Percentiles rank a stretch among this genome's conserved stretches.
Conservation (phyloP, 2,329 filamentous ascomycete genomes). For the Fusarium sp. region DNA sequence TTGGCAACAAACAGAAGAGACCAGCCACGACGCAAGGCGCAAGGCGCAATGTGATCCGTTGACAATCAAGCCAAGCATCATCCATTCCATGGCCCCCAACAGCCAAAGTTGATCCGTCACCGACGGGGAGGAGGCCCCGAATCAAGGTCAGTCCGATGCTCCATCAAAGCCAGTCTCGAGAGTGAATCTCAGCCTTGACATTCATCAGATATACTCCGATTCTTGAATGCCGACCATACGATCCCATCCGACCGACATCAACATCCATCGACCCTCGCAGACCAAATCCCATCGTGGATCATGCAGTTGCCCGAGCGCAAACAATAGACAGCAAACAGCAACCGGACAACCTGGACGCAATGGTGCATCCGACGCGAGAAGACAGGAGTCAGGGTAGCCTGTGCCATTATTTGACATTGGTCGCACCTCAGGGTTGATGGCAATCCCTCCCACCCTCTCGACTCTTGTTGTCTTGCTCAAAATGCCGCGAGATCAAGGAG, state of each 20-base stretch:
- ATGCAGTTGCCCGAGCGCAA: not conserved
- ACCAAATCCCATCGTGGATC: not conserved
- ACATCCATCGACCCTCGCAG: not conserved
- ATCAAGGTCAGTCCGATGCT: too few species aligned
- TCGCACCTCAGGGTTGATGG: not conserved
- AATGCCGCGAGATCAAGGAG: too few species aligned
- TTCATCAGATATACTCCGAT: not conserved
- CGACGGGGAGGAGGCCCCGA: not conserved
- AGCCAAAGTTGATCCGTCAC: not conserved
- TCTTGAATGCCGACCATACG: too few species aligned
- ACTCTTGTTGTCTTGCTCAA: not conserved
- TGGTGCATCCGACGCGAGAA: not conserved
- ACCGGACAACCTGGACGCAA: not conserved
- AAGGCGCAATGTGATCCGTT: too few species aligned
- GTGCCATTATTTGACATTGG: not conserved
- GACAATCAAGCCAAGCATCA: too few species aligned
- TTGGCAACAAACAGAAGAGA: too few species aligned
- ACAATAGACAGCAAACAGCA: not conserved
- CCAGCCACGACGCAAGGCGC: too few species aligned
- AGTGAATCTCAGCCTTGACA: not conserved
- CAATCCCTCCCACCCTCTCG: not conserved
- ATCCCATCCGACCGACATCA: not conserved
- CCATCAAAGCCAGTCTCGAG: too few species aligned
- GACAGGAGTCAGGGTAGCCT: not conserved
- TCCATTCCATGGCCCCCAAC: too few species aligned